Conservation (phyloP, 169 alveolate species). For the Cryptosporidium ubiquitum region DNA sequence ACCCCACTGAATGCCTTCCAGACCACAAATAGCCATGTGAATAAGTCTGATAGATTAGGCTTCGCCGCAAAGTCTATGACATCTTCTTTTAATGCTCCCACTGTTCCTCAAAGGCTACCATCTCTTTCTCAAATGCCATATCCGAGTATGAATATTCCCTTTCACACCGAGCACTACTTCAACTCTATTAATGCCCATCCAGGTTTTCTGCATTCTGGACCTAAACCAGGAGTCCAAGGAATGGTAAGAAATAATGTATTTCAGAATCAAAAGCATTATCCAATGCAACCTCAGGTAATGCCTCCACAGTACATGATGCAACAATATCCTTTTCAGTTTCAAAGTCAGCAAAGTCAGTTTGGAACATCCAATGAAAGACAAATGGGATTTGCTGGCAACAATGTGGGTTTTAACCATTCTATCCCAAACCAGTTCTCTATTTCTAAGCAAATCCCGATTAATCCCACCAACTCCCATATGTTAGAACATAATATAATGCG, state of each 20-base stretch:
- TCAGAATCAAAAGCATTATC: slow-evolving; percentile 3
- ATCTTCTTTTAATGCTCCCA: slow-evolving; percentile 6
- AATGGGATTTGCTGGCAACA: slow-evolving; percentile 11
- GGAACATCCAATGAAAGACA: not conserved
- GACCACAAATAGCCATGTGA: slow-evolving; percentile 1
- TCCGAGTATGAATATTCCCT: not conserved
- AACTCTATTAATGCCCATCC: slow-evolving; percentile 3
- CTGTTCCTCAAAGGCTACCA: slow-evolving; percentile 45
- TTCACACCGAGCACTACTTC: not conserved
- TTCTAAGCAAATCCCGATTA: not conserved
- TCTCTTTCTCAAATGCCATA: slow-evolving; percentile 31
- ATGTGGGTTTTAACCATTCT: not conserved
- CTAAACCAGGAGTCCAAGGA: not conserved
- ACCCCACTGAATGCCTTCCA: slow-evolving; percentile 56
- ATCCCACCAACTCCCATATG: not conserved
- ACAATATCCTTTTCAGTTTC: slow-evolving; percentile 21
- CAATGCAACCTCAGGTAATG: slow-evolving; percentile 59
- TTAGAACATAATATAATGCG: slow-evolving; percentile 16
- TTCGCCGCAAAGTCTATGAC: slow-evolving; percentile 38
- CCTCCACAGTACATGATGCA: slow-evolving; percentile 12
- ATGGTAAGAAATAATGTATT: not conserved
- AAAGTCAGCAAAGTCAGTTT: slow-evolving; percentile 18
- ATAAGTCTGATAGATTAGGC: not conserved
- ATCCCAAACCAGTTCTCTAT: not conserved
- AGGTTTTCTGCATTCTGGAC: not conserved